phyloP scores from a whole-genome alignment of 129 eudicot genomes.

The Centaurea solstitialis region DNA sequence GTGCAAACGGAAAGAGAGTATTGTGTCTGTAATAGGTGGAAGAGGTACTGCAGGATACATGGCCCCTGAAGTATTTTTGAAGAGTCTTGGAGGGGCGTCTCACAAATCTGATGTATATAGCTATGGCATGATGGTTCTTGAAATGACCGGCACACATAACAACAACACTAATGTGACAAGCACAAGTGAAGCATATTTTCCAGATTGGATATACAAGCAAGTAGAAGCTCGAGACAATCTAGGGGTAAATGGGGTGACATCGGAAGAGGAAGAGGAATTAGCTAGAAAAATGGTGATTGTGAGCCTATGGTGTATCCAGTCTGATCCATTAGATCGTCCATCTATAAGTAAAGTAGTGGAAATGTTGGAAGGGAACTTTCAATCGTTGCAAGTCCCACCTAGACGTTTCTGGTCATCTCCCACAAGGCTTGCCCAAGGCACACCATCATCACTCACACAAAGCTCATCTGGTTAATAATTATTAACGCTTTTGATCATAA shows the following conservation, averaged over 20 bases:
- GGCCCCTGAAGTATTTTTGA: slow-evolving; percentile 31
- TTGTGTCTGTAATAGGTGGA: slow-evolving; percentile 18
- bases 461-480: too few species aligned
- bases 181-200: background rate
- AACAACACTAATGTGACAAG: background rate
- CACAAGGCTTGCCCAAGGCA: background rate
- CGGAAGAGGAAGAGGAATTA: background rate
- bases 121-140: slow-evolving; percentile 7
- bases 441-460: too few species aligned
- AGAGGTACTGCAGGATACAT: slow-evolving; percentile 43
- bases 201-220: background rate
- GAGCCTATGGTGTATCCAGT: background rate
- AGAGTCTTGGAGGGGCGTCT: slow-evolving; percentile 31
- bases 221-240: background rate
- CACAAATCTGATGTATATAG: slow-evolving; percentile 34
- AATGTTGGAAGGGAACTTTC: background rate
- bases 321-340: background rate
- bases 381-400: background rate
- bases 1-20: slow-evolving; percentile 25
- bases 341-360: background rate
- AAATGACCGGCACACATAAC: slow-evolving; percentile 19
- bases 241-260: background rate
- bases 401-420: slow-evolving; percentile 6
- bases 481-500: too few species aligned
- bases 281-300: background rate